Evolutionary conservation across 768 basidiomycete genomes (phyloP), one percentile per base, ranked within the genome.

Genomic region (Tulasnella sp.): DNA sequence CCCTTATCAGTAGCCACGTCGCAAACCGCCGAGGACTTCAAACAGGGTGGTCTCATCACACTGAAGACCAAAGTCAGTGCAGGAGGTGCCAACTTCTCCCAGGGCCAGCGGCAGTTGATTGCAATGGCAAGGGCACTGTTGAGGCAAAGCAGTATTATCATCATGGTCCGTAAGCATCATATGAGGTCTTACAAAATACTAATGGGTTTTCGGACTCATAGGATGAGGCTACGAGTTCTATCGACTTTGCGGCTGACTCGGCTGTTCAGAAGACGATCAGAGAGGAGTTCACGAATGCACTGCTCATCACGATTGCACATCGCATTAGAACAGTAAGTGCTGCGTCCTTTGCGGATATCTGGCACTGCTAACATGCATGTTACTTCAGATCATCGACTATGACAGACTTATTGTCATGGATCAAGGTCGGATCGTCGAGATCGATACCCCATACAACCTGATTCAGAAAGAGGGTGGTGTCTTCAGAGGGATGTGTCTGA

Each of bases 221-320:
- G 58, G 58, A 59, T 51, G 88, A 90, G 65, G 88, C 88, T 13
- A 90, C 88, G 5, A 88, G 85, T 61, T 88, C 86, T 66, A 88
- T 91, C 59, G 87, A 90, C 67, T 86, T 91, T 65, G 84, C 81
- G 11, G 91, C 92, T 43, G 93, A 94, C 66, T 80, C 86, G 7
- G 92, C 91, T 72, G 95, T 95, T 58, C 92, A 95, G 68, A 75
- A 80, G 29, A 86, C 91, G 1, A 93, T 96, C 49, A 76, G 91
- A 4, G 84, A 86, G 64, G 88, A 95, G 66, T 95, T 95, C 68
- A 80, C 75, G 4, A 77, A 81, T 44, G 86, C 84, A 7, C 69
- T 67, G 62, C 51, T 63, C 62, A 67, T 50, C 66, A 60, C 58
- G 79, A 83, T 89, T 51, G 86, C 86, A 0, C 86, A 89, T 70